Conservation (phyloP, 2,329 filamentous ascomycete species). For the Aspergillus thermomutatus region DNA sequence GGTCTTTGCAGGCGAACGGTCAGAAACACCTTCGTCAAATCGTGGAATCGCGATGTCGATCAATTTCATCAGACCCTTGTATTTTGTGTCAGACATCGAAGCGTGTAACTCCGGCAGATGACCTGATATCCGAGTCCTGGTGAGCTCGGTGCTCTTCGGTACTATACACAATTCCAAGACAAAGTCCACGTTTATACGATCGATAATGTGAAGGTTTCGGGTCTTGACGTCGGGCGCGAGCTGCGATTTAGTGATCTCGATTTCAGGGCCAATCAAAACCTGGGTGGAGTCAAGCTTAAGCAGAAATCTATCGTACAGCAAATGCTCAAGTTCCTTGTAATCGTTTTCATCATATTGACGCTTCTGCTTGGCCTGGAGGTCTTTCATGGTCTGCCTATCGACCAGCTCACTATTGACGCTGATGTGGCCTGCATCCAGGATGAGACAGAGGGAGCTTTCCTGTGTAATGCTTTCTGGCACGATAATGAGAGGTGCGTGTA, state of each 20-base stretch:
- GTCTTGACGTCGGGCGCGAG: constrained; percentile 65
- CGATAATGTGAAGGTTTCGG: constrained; percentile 81
- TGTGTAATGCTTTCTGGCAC: constrained; percentile 88
- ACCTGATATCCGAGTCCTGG: constrained; percentile 86
- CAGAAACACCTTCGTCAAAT: constrained; percentile 54
- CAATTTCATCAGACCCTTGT: constrained; percentile 93
- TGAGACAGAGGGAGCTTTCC: constrained; percentile 78
- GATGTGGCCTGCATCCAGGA: constrained; percentile 93
- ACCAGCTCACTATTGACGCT: constrained; percentile 92
- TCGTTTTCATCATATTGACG: constrained; percentile 86
- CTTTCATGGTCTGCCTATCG: constrained; percentile 81
- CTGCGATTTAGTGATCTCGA: constrained; percentile 83
- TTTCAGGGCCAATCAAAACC: constrained; percentile 88
- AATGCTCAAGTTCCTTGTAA: constrained; percentile 77
- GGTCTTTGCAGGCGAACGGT: constrained; percentile 30
- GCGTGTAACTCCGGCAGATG: constrained; percentile 90
- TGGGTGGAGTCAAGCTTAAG: constrained; percentile 93
- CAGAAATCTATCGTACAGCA: constrained; percentile 97
- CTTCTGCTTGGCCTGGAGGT: constrained; percentile 87
- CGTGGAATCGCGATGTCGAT: constrained; percentile 94
- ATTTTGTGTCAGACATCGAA: constrained; percentile 89
- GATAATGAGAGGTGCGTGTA: constrained; percentile 94
- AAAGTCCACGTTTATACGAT: constrained; percentile 97
- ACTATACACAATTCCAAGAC: constrained; percentile 93
- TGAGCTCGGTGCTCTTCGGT: constrained; percentile 90